phyloP scores from a whole-genome alignment of 164 flowering plant genomes.

The Liriodendron chinense region DNA sequence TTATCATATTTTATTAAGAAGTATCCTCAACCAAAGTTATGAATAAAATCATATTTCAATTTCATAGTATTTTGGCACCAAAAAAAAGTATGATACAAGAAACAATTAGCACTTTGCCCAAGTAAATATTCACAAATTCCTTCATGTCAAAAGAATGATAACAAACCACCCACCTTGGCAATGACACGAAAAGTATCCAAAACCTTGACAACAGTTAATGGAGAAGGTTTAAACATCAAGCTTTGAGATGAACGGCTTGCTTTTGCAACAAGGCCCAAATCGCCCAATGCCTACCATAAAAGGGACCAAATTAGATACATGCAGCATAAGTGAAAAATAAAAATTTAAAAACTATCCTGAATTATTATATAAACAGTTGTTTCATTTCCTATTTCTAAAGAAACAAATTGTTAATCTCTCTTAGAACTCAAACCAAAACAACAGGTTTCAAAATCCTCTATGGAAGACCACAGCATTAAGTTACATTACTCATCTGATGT shows the following conservation, averaged over 20 bases:
- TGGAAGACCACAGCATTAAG: neutral
- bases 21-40: no score
- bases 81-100: neutral
- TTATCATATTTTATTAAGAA: no score
- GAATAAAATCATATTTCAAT: no score
- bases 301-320: neutral
- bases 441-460: neutral
- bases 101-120: constrained; percentile 3
- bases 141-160: neutral
- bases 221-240: constrained; percentile 69
- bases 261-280: constrained; percentile 95
- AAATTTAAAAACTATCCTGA: neutral
- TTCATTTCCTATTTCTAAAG: no score
- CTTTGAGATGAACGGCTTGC: constrained; percentile 81
- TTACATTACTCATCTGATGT: neutral
- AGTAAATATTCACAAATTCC: neutral
- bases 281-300: constrained; percentile 64
- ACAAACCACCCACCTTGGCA: constrained; percentile 61
- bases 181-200: constrained; percentile 75
- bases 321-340: neutral
- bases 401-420: no score
- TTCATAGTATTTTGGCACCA: no score
- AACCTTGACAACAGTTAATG: constrained; percentile 79
- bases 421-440: neutral
- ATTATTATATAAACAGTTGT: neutral